Conservation (phyloP, 805 yeast genomes). For the Wickerhamomyces hampshirensis region DNA sequence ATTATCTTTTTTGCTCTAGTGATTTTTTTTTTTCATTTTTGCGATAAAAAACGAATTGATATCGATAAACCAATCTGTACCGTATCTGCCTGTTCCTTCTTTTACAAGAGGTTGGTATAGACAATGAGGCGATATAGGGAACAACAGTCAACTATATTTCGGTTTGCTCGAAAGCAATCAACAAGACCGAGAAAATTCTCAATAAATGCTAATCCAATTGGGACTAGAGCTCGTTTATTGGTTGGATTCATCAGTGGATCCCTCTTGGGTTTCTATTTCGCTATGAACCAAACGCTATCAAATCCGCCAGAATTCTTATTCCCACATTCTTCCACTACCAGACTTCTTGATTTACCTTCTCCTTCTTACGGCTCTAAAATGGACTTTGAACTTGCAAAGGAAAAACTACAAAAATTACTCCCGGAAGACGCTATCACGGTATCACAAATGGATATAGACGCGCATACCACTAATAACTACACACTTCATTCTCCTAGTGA, state of each 20-base stretch:
- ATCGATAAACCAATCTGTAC: no score
- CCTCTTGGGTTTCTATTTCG: constrained; percentile 20
- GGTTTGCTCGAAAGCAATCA: no score
- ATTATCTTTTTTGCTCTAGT: no score
- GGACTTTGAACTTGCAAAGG: constrained; percentile 24
- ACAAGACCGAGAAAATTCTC: no score
- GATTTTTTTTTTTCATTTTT: no score
- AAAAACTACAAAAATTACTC: constrained; percentile 27
- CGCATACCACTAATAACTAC: constrained; percentile 46
- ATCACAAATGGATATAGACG: constrained; percentile 29
- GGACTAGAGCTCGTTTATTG: constrained; percentile 4
- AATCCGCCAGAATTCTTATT: constrained; percentile 25
- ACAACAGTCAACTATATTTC: no score
- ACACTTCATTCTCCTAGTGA: constrained; percentile 49
- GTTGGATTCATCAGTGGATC: constrained; percentile 19
- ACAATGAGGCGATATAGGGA: no score
- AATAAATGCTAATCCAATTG: no score
- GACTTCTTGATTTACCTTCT: constrained; percentile 18
- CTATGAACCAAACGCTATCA: constrained; percentile 20
- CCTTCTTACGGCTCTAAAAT: constrained; percentile 24
- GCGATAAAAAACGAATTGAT: no score
- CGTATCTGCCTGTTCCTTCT: no score
- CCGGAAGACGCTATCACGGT: constrained; percentile 28
- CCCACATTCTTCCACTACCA: constrained; percentile 24
- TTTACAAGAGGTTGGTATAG: no score